A percentile compares a stretch with the other conserved stretches of the same genome.
Evolutionary conservation across 2,329 filamentous ascomycete genomes (phyloP).

Genomic region (Ophiostoma novo-ulmi): DNA sequence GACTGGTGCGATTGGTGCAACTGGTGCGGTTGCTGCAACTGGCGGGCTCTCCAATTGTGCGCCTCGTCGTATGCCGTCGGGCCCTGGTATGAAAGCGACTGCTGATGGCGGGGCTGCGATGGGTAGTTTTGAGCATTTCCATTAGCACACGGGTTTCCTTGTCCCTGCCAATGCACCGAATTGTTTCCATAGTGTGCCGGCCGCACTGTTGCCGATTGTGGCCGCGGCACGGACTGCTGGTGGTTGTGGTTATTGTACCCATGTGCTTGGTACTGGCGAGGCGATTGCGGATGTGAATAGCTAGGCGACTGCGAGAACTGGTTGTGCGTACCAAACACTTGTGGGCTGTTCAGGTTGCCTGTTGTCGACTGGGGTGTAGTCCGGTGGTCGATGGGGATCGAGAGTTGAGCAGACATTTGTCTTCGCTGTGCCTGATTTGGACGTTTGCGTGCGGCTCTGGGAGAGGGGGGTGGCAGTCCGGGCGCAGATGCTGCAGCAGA

Average conservation of each 20-base stretch:
- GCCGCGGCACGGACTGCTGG: conserved; percentile 27
- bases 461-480: conserved; percentile 21
- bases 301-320: conserved; percentile 31
- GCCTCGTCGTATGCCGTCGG: conserved; percentile 29
- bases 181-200: conserved; percentile 30
- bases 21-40: conserved; percentile 22
- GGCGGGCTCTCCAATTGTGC: conserved; percentile 31
- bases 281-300: conserved; percentile 16
- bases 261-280: conserved; percentile 20
- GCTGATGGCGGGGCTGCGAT: conserved; percentile 32
- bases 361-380: conserved; percentile 33
- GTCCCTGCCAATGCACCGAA: conserved; percentile 21
- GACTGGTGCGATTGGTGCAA: conserved; percentile 31
- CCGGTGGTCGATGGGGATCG: conserved; percentile 51
- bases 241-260: conserved; percentile 26
- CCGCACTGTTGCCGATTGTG: conserved; percentile 36
- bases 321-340: conserved; percentile 32
- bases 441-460: conserved; percentile 40
- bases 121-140: conserved; percentile 24
- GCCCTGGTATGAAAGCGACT: conserved; percentile 35
- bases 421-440: conserved; percentile 60
- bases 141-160: conserved; percentile 20
- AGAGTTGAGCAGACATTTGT: conserved; percentile 56
- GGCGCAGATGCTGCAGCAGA: background rate
- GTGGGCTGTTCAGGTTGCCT: conserved; percentile 33